phyloP scores from a whole-genome alignment of 345 rosid species.

The Triadica sebifera region DNA sequence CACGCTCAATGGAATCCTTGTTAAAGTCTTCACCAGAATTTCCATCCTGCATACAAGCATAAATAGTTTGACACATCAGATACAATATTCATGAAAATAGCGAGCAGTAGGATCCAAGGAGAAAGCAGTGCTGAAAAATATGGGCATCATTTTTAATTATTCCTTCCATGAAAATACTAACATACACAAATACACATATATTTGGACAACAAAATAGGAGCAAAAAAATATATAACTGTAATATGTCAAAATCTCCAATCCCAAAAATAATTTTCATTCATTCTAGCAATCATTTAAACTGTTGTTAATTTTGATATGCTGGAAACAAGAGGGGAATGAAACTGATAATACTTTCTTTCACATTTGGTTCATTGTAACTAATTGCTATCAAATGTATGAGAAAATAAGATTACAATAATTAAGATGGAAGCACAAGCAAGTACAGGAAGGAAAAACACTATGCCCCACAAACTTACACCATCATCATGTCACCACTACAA shows the following conservation, averaged over 20 bases:
- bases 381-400: no score
- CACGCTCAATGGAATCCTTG: slow-evolving; percentile 72
- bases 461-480: neutral
- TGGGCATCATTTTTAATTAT: neutral
- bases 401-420: neutral
- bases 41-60: slow-evolving; percentile 53
- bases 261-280: neutral
- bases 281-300: neutral
- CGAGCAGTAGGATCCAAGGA: neutral
- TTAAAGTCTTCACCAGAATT: slow-evolving; percentile 73
- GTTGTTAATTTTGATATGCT: neutral
- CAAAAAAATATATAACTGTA: neutral
- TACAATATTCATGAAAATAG: neutral
- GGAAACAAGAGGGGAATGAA: neutral
- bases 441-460: neutral
- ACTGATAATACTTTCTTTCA: neutral
- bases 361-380: neutral
- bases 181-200: neutral
- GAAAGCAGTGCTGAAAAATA: neutral
- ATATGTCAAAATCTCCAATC: neutral
- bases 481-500: neutral
- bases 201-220: neutral
- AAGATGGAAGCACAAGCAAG: neutral
- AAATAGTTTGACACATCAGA: slow-evolving; percentile 12
- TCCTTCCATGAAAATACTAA: neutral